Evolutionary conservation across 2,329 filamentous ascomycete species (phyloP).

Genomic region (Ophiosphaerella narmari): DNA sequence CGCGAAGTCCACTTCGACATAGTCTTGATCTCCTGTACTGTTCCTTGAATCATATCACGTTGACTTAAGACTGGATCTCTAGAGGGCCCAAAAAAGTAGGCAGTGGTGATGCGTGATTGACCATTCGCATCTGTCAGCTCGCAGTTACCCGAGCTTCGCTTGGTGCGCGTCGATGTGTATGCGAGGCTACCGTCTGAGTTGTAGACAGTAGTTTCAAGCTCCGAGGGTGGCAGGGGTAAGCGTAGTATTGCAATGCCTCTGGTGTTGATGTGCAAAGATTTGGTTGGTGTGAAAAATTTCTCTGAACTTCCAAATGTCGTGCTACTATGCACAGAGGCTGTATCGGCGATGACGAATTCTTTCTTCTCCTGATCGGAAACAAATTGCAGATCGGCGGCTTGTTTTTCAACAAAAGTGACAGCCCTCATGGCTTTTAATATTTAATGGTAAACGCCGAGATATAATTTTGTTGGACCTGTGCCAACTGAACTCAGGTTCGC

Average conservation of each 20-base stretch:
- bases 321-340: conserved; percentile 19
- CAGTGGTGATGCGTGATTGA: conserved; percentile 55
- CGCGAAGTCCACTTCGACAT: conserved; percentile 54
- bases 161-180: conserved; percentile 59
- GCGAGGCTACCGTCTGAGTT: conserved; percentile 46
- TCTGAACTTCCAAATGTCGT: conserved; percentile 15
- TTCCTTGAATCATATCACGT: conserved; percentile 32
- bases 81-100: conserved; percentile 62
- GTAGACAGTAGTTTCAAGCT: conserved; percentile 42
- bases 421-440: background rate
- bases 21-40: conserved; percentile 35
- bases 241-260: conserved; percentile 51
- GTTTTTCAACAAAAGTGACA: conserved; percentile 3
- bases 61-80: conserved; percentile 56
- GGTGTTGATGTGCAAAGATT: conserved; percentile 56
- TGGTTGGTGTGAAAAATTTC: conserved; percentile 49
- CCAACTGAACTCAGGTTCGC: background rate
- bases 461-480: background rate
- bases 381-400: conserved; percentile 11
- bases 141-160: conserved; percentile 56
- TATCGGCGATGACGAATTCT: conserved; percentile 19
- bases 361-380: conserved; percentile 22
- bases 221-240: conserved; percentile 48
- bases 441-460: background rate
- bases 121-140: conserved; percentile 49